Base-by-base conservation (phyloP, 129 eudicot species). In the Tagetes erecta region DNA sequence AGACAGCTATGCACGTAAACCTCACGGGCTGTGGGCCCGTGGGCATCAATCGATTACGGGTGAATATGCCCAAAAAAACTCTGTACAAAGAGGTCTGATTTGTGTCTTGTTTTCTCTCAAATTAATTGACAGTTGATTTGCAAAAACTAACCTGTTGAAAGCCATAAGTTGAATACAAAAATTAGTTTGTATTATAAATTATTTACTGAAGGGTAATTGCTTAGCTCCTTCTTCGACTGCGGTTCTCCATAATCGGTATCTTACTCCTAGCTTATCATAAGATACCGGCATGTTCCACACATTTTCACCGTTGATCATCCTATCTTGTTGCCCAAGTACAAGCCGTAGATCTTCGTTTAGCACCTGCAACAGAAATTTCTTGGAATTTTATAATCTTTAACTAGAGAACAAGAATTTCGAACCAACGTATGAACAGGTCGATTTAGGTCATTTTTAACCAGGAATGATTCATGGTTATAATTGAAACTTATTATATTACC, bases 251-350 rank as follows among this genome's bases (percentile, higher is more conserved):
- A 83, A 70, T 73, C 99, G 81, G 76, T 95, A 95, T 79, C 97
- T 85, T 76, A 95, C 96, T 64, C 99, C 97, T 34, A 95, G 79
- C 79, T 95, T 95, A 83, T 95, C 97, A 45, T 95, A 95, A n/a
- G 94, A 78, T 36, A 88, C 96, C 3, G 97, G 99, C 89, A 75
- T 77, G 76, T 95, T 95, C 99, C 99, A 95, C 38, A 91, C 85
- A 27, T 95, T 95, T 73, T 80, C 97, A 4, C 99, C 99, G 8
- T 81, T 88, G 31, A 77, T 79, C 97, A 95, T 95, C 58, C 99
- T 81, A 31, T 95, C 97, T 46, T 95, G 99, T 79, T 95, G 99
- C 44, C 99, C 99, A 47, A 95, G 80, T 39, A 95, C 99, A 44
- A 91, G 97, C 64, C 97, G 74, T 64, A 95, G 86, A 80, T 95